A percentile compares a stretch with the other conserved stretches of the same genome.
phyloP scores from a whole-genome alignment of 495 filamentous ascomycete species.

The Stereocaulon alpinum region DNA sequence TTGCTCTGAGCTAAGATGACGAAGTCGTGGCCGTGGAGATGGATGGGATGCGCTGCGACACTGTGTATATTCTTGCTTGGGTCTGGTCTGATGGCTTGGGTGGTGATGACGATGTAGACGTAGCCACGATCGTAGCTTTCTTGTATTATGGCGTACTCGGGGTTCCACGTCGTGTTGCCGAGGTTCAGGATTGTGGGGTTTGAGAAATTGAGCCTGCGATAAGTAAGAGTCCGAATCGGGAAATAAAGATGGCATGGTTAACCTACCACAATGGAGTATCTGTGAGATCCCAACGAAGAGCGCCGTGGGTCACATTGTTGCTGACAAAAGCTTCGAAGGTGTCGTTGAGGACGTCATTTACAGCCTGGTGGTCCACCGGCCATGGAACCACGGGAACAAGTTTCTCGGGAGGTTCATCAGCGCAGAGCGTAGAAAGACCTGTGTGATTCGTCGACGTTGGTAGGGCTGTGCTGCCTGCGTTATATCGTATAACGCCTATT shows the following conservation, averaged over 20 bases:
- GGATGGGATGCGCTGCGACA: conserved; percentile 1
- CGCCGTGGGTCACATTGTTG: neutral
- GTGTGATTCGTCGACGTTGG: conserved; percentile 20
- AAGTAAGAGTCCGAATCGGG: neutral
- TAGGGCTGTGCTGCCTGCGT: conserved; percentile 14
- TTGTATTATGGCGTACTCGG: neutral
- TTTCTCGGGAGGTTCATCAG: conserved; percentile 23
- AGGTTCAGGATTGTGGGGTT: conserved; percentile 21
- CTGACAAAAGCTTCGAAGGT: conserved; percentile 5
- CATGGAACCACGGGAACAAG: conserved; percentile 25
- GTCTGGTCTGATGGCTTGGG: neutral
- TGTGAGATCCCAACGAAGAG: conserved; percentile 6
- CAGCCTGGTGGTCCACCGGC: conserved; percentile 12
- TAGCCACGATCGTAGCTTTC: conserved; percentile 9
- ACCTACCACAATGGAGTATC: conserved; percentile 2
- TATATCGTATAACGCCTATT: conserved; percentile 28
- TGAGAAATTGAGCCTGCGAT: conserved; percentile 18
- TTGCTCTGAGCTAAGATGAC: conserved; percentile 23
- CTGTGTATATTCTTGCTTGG: neutral
- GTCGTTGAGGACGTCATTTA: neutral
- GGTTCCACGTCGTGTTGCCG: neutral
- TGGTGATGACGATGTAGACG: conserved; percentile 11
- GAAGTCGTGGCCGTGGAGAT: conserved; percentile 32
- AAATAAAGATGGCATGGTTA: neutral
- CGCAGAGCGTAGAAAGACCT: conserved; percentile 17